phyloP scores from a whole-genome alignment of 1,284 basidiomycete species.

The Ustilago tritici region DNA sequence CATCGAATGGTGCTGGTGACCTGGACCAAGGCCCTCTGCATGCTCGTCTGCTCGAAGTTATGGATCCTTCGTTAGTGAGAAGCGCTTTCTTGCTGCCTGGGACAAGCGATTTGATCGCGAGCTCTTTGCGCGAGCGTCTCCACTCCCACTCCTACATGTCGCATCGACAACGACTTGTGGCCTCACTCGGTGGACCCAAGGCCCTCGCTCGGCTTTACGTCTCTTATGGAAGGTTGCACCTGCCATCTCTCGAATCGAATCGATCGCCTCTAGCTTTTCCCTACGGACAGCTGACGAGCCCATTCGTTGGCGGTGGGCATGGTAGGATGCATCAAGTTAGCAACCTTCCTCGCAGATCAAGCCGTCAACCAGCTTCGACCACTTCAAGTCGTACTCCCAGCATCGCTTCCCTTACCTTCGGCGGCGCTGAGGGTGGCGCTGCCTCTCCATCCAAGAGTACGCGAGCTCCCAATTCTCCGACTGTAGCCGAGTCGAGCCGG shows the following conservation, averaged over 20 bases:
- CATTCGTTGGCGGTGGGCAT: slow-evolving; percentile 37
- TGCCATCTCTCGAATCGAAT: slow-evolving; percentile 37
- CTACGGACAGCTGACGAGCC: slow-evolving; percentile 47
- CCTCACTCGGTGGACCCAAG: slow-evolving; percentile 55
- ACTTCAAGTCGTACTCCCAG: slow-evolving; percentile 45
- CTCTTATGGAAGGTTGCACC: slow-evolving; percentile 51
- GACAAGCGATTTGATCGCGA: slow-evolving; percentile 18
- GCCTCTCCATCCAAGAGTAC: slow-evolving; percentile 27
- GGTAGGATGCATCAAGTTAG: slow-evolving; percentile 3
- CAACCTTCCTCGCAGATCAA: slow-evolving; percentile 9
- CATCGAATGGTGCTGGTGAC: neutral
- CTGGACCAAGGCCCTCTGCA: slow-evolving; percentile 16
- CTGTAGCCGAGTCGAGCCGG: slow-evolving; percentile 21
- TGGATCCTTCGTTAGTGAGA: slow-evolving; percentile 8
- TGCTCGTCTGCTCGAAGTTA: slow-evolving; percentile 8
- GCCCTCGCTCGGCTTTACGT: slow-evolving; percentile 56
- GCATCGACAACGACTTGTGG: slow-evolving; percentile 48
- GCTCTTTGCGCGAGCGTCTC: slow-evolving; percentile 17
- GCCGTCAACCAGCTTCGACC: slow-evolving; percentile 17
- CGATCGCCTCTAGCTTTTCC: slow-evolving; percentile 54
- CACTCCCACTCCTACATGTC: slow-evolving; percentile 40
- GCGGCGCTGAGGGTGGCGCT: slow-evolving; percentile 19
- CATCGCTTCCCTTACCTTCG: slow-evolving; percentile 37
- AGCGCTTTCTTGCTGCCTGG: slow-evolving; percentile 15
- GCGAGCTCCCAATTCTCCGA: slow-evolving; percentile 33